Base-by-base conservation (phyloP, 305 asterid genomes). In the Fraxinus angustifolia region DNA sequence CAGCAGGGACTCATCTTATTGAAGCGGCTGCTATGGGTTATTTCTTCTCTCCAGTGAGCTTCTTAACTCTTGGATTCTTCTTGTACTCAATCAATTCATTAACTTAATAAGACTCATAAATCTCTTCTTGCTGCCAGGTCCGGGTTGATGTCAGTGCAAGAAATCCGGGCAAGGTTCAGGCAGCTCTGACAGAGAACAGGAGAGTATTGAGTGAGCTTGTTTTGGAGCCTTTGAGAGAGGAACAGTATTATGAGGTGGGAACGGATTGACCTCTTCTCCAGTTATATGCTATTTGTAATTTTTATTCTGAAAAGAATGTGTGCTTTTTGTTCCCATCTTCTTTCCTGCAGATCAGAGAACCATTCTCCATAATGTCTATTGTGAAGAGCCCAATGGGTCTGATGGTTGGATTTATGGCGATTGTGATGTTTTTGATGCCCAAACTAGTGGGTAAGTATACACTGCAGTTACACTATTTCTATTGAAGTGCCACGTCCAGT, bases 71-170 rank as follows among this genome's bases (percentile, higher is more conserved):
- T 74, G 48, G n/a, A 34, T 80, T 71, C 62, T 74, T 73, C 35
- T 8, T 68, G 14, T 86, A 70, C 28, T 77, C 31, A 31, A 73
- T 79, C 28, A 62, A 62, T 26, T 62, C 16, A 4, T 60, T 58
- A 19, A 60, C 14, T 10, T 62, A 23, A 8, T 21, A 62, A 21
- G 12, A 26, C 34, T 62, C 16, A 23, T 23, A 19, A 21, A 2
- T 8, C 34, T 3, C 23, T 17, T 78, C 19, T 80, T 71, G 79
- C 36, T 65, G 50, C 76, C 85, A 95, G 99, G 95, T 95, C 72
- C 92, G 99, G 50, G 94, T 95, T 84, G 99, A 95, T 86, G 97
- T 95, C 77, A 95, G 99, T 53, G 99, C 99, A 45, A 90, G 99
- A 88, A 89, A 95, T 83, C 97, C 97, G 28, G 99, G 98, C 79